Evolutionary conservation across 371 early-diverging fungal species (phyloP), one percentile per base, ranked within the genome.

Genomic region (Apophysomyces elegans): DNA sequence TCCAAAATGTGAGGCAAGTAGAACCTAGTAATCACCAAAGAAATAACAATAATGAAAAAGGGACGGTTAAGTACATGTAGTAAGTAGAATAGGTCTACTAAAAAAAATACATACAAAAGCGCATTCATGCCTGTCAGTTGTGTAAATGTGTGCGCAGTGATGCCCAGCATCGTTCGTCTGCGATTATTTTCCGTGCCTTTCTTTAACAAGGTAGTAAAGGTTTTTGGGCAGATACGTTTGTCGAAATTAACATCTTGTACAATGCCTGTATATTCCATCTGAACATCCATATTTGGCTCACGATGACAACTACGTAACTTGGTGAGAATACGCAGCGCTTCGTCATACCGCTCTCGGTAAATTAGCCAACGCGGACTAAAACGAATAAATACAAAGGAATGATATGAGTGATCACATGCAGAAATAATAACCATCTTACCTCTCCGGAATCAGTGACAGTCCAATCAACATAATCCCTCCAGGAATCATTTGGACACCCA

Each of bases 341-440:
- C 93, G 13, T 89, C 89, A 21, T 81, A 69, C 12, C 90, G 86
- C 59, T 70, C 72, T 35, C 71, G 70, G 65, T 87, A 86, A 43
- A 90, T 85, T 61, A 97, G 77, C 95, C 95, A 97, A 75, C 98
- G 95, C n/a, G 96, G 97, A 36, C 95, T 93, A 50, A 3, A 47
- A 7, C 47, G 13, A 47, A 11, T 26, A 14, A 16, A 18, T 47
- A 7, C 1, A 1, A 47, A 43, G 14, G 2, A 43, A 5, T 43
- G 14, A 43, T 12, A 43, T 12, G 56, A 32, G 59, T 18, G 8
- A 60, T 54, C 63, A 59, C 37, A 39, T 44, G 38, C 18, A 54
- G 9, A 37, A 13, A 5, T 43, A 26, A 26, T 26, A 26, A 26
- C 32, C 21, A 13, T 47, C 21, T 21, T 61, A 73, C 73, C 73